Conservation (phyloP, 768 basidiomycete genomes). For the Boletus pseudo-olivaceus region DNA sequence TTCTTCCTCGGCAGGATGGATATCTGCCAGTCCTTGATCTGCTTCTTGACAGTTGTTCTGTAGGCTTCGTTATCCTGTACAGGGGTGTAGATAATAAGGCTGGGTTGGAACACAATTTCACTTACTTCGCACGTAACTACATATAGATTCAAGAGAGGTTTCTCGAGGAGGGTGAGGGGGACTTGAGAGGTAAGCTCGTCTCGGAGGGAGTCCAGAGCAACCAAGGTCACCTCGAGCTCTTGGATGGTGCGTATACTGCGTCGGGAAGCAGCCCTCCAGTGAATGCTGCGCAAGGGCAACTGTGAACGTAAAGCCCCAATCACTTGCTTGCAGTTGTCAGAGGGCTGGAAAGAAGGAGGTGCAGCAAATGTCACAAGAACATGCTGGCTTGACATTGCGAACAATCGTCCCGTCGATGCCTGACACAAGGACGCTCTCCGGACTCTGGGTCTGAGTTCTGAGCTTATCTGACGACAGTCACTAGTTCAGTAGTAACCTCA, state of each 20-base stretch:
- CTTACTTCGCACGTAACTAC: conserved; percentile 86
- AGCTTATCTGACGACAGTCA: background rate
- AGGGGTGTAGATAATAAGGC: conserved; percentile 7
- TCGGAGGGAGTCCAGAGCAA: conserved; percentile 61
- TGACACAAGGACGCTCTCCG: background rate
- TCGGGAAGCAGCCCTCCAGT: conserved; percentile 81
- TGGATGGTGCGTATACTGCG: conserved; percentile 83
- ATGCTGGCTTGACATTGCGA: conserved; percentile 40
- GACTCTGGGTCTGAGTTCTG: background rate
- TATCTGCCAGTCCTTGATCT: conserved; percentile 91
- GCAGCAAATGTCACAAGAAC: conserved; percentile 70
- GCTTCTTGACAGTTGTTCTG: conserved; percentile 69
- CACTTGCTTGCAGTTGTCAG: conserved; percentile 72
- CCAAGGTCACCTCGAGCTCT: conserved; percentile 75
- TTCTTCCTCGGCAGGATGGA: conserved; percentile 63
- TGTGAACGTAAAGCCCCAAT: conserved; percentile 62
- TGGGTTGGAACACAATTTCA: background rate
- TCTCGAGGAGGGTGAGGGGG: conserved; percentile 75
- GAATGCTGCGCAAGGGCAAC: conserved; percentile 82
- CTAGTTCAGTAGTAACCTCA: background rate
- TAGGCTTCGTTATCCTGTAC: conserved; percentile 68
- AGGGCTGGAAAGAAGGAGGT: conserved; percentile 58
- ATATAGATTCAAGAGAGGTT: conserved; percentile 82
- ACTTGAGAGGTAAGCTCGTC: conserved; percentile 77
- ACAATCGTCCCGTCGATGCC: background rate